These are phyloP conservation scores for Lophiostoma macrostomum DNA, from an alignment of 495 filamentous ascomycete species.

Conservation along the genomic window DNA sequence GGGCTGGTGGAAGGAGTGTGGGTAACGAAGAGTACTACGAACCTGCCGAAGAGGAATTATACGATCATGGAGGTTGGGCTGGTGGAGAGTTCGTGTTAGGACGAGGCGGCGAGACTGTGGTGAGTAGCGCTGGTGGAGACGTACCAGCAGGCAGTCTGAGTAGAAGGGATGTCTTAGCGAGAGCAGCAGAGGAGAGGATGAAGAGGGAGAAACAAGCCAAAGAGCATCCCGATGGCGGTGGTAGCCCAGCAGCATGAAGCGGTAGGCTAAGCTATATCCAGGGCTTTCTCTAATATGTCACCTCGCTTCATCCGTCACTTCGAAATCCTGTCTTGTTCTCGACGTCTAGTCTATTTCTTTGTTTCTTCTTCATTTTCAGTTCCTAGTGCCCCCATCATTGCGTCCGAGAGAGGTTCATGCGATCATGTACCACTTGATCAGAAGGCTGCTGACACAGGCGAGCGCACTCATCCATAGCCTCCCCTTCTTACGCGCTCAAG, in stretches of 20 bases:
- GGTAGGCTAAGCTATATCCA: background rate
- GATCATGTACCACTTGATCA: no score
- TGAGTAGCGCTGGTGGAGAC: conserved; percentile 33
- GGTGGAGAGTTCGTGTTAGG: conserved; percentile 87
- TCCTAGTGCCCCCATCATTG: no score
- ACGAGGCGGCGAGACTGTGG: conserved; percentile 40
- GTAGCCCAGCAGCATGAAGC: background rate
- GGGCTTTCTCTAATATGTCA: no score
- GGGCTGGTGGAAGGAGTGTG: conserved; percentile 59
- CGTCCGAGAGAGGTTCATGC: no score
- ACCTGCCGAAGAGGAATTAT: conserved; percentile 56
- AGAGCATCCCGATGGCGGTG: conserved; percentile 1
- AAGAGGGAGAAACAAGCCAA: conserved; percentile 50
- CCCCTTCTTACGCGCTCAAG: no score
- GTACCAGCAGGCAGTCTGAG: conserved; percentile 39
- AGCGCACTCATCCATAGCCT: no score
- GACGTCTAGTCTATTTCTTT: no score
- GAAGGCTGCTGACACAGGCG: no score
- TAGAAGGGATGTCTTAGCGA: conserved; percentile 70
- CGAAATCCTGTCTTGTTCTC: no score
- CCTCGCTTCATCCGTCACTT: no score
- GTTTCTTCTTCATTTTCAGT: no score
- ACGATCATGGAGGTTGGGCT: conserved; percentile 80
- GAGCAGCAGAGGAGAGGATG: conserved; percentile 70
- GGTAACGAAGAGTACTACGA: conserved; percentile 70